Evolutionary conservation across 305 asterid species (phyloP), one percentile per base, ranked within the genome.

Genomic region (Fraxinus latifolia): DNA sequence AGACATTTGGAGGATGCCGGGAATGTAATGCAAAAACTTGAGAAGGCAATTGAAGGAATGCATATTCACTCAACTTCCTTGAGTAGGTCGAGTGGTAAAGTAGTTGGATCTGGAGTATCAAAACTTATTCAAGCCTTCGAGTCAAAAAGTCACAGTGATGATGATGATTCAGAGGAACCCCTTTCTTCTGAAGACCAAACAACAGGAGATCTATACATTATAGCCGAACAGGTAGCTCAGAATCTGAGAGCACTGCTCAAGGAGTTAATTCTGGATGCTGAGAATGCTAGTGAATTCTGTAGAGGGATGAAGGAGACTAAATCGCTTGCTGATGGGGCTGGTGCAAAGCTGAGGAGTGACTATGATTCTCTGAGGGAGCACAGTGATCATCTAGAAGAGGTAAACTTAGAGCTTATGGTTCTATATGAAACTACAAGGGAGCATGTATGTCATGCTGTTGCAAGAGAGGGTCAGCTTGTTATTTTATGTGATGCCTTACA

Each of bases 101-200:
- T 79, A 53, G 91, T 39, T 76, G 80, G 94, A 47, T 86, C 95
- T 84, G 93, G 91, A 87, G 95, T 95, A 80, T 95, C 97, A 42
- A 90, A 85, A 86, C 92, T 95, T 87, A 94, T 94, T 90, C 95
- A 94, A 70, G 93, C 96, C 85, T 95, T 94, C 83, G 98, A 94
- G 92, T 65, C 93, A 47, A 93, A 91, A 82, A 79, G 70, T 77
- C 85, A 87, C 4, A 79, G 81, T 42, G 95, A 92, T 80, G 97
- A 90, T 81, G 83, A 85, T 77, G 94, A 90, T 53, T 31, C 84
- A 60, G 92, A 86, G 83, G 90, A 88, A 75, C 21, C 85, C 75
- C 81, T 80, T 77, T 58, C 86, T 11, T 73, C 87, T 39, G 97
- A 81, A 81, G 84, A 81, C 84, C 90, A 44, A 77, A 73, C 82